These are phyloP conservation scores for Suillus plorans DNA, from an alignment of 768 basidiomycete species.

Conservation along the genomic window DNA sequence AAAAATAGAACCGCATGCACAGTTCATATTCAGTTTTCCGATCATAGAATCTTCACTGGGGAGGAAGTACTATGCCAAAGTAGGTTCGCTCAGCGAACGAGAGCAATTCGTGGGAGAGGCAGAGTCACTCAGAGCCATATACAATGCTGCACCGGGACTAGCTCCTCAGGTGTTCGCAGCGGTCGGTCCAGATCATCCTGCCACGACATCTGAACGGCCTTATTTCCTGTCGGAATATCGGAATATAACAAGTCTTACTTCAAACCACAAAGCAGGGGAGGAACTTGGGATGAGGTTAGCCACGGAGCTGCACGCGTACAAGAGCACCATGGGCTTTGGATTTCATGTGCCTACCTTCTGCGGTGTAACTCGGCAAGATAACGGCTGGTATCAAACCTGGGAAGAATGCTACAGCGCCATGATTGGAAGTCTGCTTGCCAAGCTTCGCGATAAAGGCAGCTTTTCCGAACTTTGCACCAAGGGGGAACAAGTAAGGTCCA, in stretches of 20 bases:
- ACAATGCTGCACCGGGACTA: slow-evolving; percentile 64
- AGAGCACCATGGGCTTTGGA: slow-evolving; percentile 60
- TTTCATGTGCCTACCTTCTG: slow-evolving; percentile 78
- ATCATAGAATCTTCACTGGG: slow-evolving; percentile 58
- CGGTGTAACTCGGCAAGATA: slow-evolving; percentile 65
- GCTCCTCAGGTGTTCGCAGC: slow-evolving; percentile 56
- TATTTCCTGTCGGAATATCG: slow-evolving; percentile 80
- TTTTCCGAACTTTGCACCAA: slow-evolving; percentile 49
- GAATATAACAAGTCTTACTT: slow-evolving; percentile 44
- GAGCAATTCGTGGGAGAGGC: slow-evolving; percentile 73
- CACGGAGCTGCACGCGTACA: slow-evolving; percentile 59
- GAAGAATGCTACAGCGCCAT: slow-evolving; percentile 63
- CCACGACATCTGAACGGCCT: slow-evolving; percentile 40
- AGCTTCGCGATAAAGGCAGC: slow-evolving; percentile 40
- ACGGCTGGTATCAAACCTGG: slow-evolving; percentile 77
- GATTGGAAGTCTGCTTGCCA: slow-evolving; percentile 56
- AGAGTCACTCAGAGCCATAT: slow-evolving; percentile 64
- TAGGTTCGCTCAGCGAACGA: slow-evolving; percentile 46
- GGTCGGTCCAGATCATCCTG: slow-evolving; percentile 36
- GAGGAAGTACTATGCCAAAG: slow-evolving; percentile 60
- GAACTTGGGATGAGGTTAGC: slow-evolving; percentile 63
- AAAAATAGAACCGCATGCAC: slow-evolving; percentile 47
- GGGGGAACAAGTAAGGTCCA: slow-evolving; percentile 47
- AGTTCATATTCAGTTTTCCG: slow-evolving; percentile 47
- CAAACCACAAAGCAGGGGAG: slow-evolving; percentile 41